Percentiles rank a stretch among this genome's conserved stretches.
Conservation (phyloP, 108 stramenopile species). For the Seminavis robusta region DNA sequence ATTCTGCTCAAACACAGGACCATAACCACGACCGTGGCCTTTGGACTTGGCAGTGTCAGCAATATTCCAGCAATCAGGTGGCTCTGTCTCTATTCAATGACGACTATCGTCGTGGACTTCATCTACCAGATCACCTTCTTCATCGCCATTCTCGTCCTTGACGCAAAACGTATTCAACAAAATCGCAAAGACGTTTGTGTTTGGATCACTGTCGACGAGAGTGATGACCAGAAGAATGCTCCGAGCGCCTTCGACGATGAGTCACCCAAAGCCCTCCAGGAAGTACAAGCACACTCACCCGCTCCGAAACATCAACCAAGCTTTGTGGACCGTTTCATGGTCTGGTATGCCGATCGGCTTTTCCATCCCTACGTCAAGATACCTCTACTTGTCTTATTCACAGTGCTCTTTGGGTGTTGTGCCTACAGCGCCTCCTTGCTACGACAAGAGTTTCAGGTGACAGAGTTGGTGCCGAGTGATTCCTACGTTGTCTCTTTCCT, state of each 20-base stretch:
- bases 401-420: not conserved
- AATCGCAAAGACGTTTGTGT: conserved; percentile 10
- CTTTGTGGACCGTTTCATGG: conserved; percentile 17
- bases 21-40: conserved; percentile 8
- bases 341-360: conserved; percentile 4
- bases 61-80: conserved; percentile 12
- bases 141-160: conserved; percentile 12
- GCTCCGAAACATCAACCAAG: no score
- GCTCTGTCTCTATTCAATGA: conserved; percentile 15
- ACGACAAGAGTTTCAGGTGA: conserved; percentile 5
- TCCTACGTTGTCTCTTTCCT: conserved; percentile 5
- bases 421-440: not conserved
- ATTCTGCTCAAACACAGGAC: no score
- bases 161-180: conserved; percentile 7
- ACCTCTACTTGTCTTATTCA: conserved; percentile 1
- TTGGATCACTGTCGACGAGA: conserved; percentile 2
- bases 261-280: no score
- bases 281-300: no score
- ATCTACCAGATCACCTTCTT: conserved; percentile 19
- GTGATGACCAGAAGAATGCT: not conserved
- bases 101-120: conserved; percentile 1
- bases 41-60: conserved; percentile 8
- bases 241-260: conserved; percentile 1
- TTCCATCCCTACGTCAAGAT: not conserved
- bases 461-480: conserved; percentile 13